Evolutionary conservation across 768 basidiomycete species (phyloP), one percentile per base, ranked within the genome.

Genomic region (Brasilioporus rufonigricans): DNA sequence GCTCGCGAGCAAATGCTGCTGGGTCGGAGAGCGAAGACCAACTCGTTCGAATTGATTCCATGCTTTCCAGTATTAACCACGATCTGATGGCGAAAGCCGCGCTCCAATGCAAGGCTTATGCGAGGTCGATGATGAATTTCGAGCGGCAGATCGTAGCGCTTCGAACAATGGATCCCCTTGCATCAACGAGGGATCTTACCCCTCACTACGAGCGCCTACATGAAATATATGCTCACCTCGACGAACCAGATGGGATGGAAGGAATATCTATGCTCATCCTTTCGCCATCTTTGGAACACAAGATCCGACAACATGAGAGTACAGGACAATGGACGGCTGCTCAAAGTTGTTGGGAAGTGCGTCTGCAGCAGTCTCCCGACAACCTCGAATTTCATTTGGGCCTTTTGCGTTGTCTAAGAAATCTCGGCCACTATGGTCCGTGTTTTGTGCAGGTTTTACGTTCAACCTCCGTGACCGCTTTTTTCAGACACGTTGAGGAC

Each of bases 191-290:
- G 73, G 73, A 18, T 83, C 61, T 73, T 3, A 52, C 64, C 7
- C 55, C 55, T 11, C 58, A 91, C 65, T 98, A 93, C 67, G 97
- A 98, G 64, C 84, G 85, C 18, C 76, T 99, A 8, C 97, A 99
- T 62, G 88, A 97, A 70, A 95, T 98, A 56, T 99, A 99, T 69
- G 88, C 96, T 13, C 84, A 94, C 53, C 77, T 99, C 8, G 93
- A 99, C 68, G 94, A 99, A 70, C 97, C 97, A 0, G 97, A 99
- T 72, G 97, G 97, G 16, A 99, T 99, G 97, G 95, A 98, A 73
- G 97, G 97, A 1, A 81, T 98, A 31, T 97, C 97, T 0, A 85
- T 89, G 7, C 74, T 89, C 61, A 89, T 98, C 52, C 73, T 98
- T 13, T 84, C 89, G 0, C 97, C 97, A 0, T 91, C 91, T 4